Conservation (phyloP, 768 basidiomycete genomes). For the Boletales sp. region DNA sequence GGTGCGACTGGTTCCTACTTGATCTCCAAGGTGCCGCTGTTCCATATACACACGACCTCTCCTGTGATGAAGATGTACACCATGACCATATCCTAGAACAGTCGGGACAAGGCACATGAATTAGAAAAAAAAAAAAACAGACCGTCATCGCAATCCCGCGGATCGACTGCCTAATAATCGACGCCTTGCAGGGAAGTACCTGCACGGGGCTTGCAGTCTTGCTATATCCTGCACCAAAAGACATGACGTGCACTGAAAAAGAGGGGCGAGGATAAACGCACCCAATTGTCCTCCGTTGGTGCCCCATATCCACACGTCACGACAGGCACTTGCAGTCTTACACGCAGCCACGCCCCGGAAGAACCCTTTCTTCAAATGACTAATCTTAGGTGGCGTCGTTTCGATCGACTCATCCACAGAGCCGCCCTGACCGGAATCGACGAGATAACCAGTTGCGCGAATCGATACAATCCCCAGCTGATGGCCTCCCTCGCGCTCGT, state of each 20-base stretch:
- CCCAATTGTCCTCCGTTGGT: constrained; percentile 92
- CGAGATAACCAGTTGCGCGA: constrained; percentile 84
- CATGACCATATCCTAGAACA: constrained; percentile 73
- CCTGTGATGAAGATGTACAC: constrained; percentile 72
- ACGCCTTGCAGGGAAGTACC: constrained; percentile 73
- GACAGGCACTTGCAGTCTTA: constrained; percentile 84
- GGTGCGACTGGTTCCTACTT: constrained; percentile 37
- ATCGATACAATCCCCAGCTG: constrained; percentile 90
- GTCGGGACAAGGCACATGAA: neutral
- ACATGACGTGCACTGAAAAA: too few relatives aligned
- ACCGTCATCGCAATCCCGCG: constrained; percentile 73
- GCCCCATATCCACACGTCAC: constrained; percentile 87
- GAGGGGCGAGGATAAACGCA: constrained; percentile 23
- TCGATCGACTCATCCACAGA: constrained; percentile 74
- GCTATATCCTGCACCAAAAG: constrained; percentile 61
- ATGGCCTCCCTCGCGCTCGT: constrained; percentile 79
- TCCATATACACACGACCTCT: constrained; percentile 83
- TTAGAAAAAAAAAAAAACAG: constrained; percentile 22
- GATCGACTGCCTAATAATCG: constrained; percentile 69
- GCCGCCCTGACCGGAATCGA: constrained; percentile 51
- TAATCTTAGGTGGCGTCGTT: constrained; percentile 69
- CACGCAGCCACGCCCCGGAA: constrained; percentile 84
- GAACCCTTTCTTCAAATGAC: constrained; percentile 71
- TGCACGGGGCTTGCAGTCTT: constrained; percentile 72
- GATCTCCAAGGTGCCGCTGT: constrained; percentile 72